Evolutionary conservation across 2,329 filamentous ascomycete genomes (phyloP).

Genomic region (Neonectria faginata): DNA sequence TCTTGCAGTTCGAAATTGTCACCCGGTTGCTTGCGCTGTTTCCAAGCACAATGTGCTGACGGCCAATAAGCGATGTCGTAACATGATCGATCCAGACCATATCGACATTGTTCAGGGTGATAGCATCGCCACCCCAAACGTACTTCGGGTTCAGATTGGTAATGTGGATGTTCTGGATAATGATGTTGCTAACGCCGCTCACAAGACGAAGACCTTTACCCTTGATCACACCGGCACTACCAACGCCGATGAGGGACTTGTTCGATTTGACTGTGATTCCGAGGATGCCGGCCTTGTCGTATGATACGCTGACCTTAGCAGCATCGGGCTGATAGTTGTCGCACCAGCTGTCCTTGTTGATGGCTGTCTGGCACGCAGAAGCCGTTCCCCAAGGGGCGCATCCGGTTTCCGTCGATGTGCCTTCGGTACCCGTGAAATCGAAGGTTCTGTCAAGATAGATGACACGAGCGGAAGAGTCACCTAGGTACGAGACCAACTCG

Average conservation of each 20-base stretch:
- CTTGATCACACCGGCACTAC: slow-evolving; percentile 64
- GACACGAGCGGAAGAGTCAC: slow-evolving; percentile 63
- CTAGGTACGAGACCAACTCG: slow-evolving; percentile 68
- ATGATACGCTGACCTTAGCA: slow-evolving; percentile 55
- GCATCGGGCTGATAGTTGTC: slow-evolving; percentile 64
- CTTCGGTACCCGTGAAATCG: slow-evolving; percentile 66
- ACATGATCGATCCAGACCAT: slow-evolving; percentile 63
- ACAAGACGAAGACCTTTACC: slow-evolving; percentile 65
- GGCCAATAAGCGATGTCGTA: slow-evolving; percentile 66
- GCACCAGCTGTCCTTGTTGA: slow-evolving; percentile 69
- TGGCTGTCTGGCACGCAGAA: slow-evolving; percentile 65
- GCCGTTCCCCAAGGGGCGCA: slow-evolving; percentile 69
- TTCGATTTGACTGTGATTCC: slow-evolving; percentile 65
- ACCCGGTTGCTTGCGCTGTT: slow-evolving; percentile 63
- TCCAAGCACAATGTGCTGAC: slow-evolving; percentile 69
- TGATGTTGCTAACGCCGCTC: slow-evolving; percentile 62
- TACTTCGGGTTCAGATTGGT: slow-evolving; percentile 66
- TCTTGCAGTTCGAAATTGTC: slow-evolving; percentile 68
- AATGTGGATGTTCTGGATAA: slow-evolving; percentile 68
- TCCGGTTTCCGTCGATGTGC: slow-evolving; percentile 62
- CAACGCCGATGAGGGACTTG: slow-evolving; percentile 68
- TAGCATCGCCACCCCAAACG: slow-evolving; percentile 69
- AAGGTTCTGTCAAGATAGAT: slow-evolving; percentile 68
- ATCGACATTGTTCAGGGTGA: slow-evolving; percentile 60
- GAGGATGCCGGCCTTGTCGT: slow-evolving; percentile 62